Conservation (phyloP, 768 basidiomycete species). For the Mycena galopus region DNA sequence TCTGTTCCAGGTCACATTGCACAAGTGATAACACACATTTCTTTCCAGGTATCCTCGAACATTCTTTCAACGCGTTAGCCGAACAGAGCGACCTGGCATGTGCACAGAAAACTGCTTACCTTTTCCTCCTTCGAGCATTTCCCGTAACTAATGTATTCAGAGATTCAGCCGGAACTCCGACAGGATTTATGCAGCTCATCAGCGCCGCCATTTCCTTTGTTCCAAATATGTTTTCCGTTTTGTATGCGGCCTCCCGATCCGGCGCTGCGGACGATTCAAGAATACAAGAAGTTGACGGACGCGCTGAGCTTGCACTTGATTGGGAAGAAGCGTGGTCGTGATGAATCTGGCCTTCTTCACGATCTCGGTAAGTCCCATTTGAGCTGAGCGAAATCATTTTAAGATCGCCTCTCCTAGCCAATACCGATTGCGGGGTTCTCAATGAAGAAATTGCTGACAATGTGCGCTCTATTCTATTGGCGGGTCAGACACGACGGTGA, state of each 20-base stretch:
- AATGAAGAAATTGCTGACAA: neutral
- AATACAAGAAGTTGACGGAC: neutral
- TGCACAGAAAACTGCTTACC: neutral
- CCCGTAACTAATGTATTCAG: neutral
- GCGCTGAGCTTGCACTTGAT: neutral
- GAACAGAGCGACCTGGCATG: neutral
- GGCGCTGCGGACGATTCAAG: neutral
- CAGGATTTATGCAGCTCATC: neutral
- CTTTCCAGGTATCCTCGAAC: neutral
- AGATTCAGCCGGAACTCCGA: neutral
- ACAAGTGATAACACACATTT: neutral
- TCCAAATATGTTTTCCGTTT: neutral
- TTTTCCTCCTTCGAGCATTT: neutral
- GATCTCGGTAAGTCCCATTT: neutral
- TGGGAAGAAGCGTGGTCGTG: neutral
- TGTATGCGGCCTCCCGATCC: neutral
- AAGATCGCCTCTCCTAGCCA: constrained; percentile 6
- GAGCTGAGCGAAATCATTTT: neutral
- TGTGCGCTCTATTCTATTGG: neutral
- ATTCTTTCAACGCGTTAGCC: neutral
- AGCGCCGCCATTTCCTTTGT: neutral
- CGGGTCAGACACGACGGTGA: neutral
- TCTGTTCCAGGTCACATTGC: neutral
- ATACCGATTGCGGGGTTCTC: neutral
- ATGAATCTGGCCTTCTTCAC: neutral